Evolutionary conservation across 805 yeast genomes (phyloP).

Genomic region (Crinitomyces ghanaensis): DNA sequence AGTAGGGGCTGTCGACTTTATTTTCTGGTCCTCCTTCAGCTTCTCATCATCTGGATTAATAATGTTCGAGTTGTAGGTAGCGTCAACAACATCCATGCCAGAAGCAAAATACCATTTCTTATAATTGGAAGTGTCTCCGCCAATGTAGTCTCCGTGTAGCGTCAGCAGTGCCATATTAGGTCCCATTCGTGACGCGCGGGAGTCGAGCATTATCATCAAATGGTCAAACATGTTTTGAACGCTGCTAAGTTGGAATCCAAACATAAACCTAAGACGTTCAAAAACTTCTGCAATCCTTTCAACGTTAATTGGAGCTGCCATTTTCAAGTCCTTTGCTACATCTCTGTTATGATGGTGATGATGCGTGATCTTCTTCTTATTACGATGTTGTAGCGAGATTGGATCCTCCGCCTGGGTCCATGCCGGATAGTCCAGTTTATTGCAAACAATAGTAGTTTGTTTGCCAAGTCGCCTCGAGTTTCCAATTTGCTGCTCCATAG

Average conservation of each 20-base stretch:
- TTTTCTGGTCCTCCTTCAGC: slow-evolving; percentile 1
- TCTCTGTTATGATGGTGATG: too few species aligned
- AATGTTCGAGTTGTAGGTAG: background rate
- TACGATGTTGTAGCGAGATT: too few species aligned
- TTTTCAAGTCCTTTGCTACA: too few species aligned
- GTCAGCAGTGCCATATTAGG: slow-evolving; percentile 45
- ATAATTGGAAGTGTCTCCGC: slow-evolving; percentile 58
- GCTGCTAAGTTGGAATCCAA: slow-evolving; percentile 62
- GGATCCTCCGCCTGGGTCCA: too few species aligned
- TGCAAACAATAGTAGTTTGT: too few species aligned
- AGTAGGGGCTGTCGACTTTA: slow-evolving; percentile 13
- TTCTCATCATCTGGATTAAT: background rate
- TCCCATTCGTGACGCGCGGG: slow-evolving; percentile 55
- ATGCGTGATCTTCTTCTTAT: too few species aligned
- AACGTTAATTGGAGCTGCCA: too few species aligned
- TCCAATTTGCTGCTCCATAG: too few species aligned
- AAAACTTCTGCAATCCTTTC: slow-evolving; percentile 52
- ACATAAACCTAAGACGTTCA: slow-evolving; percentile 38
- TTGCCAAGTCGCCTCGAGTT: too few species aligned
- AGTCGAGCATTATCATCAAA: slow-evolving; percentile 49
- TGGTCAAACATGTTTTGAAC: slow-evolving; percentile 58
- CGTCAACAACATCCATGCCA: slow-evolving; percentile 49
- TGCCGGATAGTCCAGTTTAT: too few species aligned
- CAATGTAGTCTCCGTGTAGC: slow-evolving; percentile 64
- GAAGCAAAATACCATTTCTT: slow-evolving; percentile 72